Base-by-base conservation (phyloP, 1,284 basidiomycete species). In the Apiotrichum siamense region DNA sequence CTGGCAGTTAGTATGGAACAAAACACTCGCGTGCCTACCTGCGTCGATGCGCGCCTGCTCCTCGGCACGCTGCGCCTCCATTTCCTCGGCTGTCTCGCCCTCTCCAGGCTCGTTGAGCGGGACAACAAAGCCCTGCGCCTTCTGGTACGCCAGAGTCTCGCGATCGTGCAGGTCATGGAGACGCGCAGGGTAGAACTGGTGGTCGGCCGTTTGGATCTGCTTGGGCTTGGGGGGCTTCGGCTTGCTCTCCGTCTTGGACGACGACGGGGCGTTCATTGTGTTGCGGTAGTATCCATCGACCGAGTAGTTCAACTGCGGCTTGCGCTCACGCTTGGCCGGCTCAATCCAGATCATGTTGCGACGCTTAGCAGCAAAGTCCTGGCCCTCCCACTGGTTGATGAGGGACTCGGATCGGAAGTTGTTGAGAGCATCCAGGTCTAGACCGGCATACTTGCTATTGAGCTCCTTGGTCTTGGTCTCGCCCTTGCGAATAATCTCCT, bases 231-330 rank as follows among this genome's bases (percentile, higher is more conserved):
- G n/a, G n/a, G n/a, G n/a, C n/a, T n/a, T n/a, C n/a, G n/a, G n/a
- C n/a, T n/a, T n/a, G n/a, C n/a, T n/a, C n/a, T 92, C 88, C 1
- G 80, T 76, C 72, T 92, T 91, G 24, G 64, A 58, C 7, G 82
- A 49, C 44, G 4, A 86, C 83, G 35, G n/a, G n/a, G n/a, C 82
- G 83, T 39, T 85, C 73, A 97, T 80, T 0, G 88, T 88, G 70
- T 96, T 91, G 73, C 93, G 89, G 80, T 93, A 97, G 72, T 93
- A 93, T 50, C 81, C 84, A 65, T 93, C 88, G 32, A 97, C 89
- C 1, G 88, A 92, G 74, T 98, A 97, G 70, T 97, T 97, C 48
- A n/a, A n/a, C n/a, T 83, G 81, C 10, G 33, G 33, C 76, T 97
- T 97, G 49, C 94, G 83, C 74, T 98, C 94, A 24, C 96, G 83